These are phyloP conservation scores for Nannizziopsis arthrosporioides DNA, from an alignment of 2,329 filamentous ascomycete species.

Conservation along the genomic window DNA sequence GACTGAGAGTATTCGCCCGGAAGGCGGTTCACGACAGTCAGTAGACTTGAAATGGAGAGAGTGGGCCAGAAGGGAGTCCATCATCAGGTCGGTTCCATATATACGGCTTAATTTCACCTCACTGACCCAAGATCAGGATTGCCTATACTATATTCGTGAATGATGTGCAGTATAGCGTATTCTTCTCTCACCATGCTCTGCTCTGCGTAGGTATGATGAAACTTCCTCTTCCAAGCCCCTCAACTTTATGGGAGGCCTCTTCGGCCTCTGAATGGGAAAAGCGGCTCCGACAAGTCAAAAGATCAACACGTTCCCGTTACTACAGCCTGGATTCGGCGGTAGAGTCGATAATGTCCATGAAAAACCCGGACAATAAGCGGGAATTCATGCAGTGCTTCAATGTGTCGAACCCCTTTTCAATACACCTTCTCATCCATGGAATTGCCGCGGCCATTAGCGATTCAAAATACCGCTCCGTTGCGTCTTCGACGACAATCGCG, in stretches of 20 bases:
- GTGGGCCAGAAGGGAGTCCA: constrained; percentile 18
- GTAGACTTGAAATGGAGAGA: constrained; percentile 18
- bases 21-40: constrained; percentile 14
- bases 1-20: constrained; percentile 13
- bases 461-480: constrained; percentile 16
- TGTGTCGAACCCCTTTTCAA: constrained; percentile 14
- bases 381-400: constrained; percentile 14
- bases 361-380: constrained; percentile 14
- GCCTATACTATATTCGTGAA: constrained; percentile 18
- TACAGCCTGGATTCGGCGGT: constrained; percentile 16
- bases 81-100: constrained; percentile 15
- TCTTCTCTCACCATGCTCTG: constrained; percentile 17
- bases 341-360: constrained; percentile 17
- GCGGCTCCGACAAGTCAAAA: constrained; percentile 15
- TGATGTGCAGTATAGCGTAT: constrained; percentile 18
- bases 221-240: constrained; percentile 17
- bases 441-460: constrained; percentile 17
- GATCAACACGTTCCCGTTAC: constrained; percentile 14
- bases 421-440: constrained; percentile 18
- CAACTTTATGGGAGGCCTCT: constrained; percentile 17
- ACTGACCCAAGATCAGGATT: constrained; percentile 11
- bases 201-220: constrained; percentile 19
- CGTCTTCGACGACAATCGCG: constrained; percentile 11
- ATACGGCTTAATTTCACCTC: background rate
- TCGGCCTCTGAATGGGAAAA: constrained; percentile 16